A percentile compares a stretch with the other conserved stretches of the same genome.
phyloP scores from a whole-genome alignment of 2,329 filamentous ascomycete species.

The Penicillium brevicompactum region DNA sequence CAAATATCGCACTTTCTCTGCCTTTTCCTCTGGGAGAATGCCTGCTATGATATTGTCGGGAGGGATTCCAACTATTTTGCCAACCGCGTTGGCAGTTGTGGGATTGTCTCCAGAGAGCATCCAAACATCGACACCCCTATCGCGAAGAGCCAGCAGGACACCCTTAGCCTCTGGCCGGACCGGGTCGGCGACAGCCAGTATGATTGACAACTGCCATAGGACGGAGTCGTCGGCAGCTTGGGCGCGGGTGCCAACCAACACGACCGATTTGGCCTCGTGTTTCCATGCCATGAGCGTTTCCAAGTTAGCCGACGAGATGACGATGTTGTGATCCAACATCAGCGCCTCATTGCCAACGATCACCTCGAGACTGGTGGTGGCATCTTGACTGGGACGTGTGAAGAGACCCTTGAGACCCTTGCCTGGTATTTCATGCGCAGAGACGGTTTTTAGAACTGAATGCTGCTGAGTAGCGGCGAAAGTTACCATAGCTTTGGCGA shows the following conservation, averaged over 20 bases:
- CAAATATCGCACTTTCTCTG: constrained; percentile 15
- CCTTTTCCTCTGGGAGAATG: constrained; percentile 10
- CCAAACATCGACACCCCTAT: constrained; percentile 8
- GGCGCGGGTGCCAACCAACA: neutral
- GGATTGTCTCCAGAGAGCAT: constrained; percentile 15
- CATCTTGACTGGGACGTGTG: constrained; percentile 12
- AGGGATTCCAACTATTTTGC: constrained; percentile 9
- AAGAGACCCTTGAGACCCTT: constrained; percentile 58
- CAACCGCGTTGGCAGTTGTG: constrained; percentile 10
- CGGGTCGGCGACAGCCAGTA: constrained; percentile 5
- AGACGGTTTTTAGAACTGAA: constrained; percentile 26
- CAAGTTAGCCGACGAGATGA: neutral
- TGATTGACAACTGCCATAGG: constrained; percentile 5
- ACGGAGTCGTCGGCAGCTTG: neutral
- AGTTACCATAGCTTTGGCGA: constrained; percentile 54
- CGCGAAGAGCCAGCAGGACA: constrained; percentile 6
- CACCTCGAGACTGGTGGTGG: neutral
- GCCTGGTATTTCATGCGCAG: constrained; percentile 56
- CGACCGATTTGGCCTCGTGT: constrained; percentile 8
- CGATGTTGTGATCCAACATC: constrained; percentile 2
- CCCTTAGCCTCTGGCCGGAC: constrained; percentile 2
- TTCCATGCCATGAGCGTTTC: neutral
- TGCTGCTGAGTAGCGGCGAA: constrained; percentile 45
- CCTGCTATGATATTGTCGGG: constrained; percentile 10
- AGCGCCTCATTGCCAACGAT: constrained; percentile 8